Evolutionary conservation across 768 basidiomycete genomes (phyloP), one percentile per base, ranked within the genome.

Genomic region (Sporobolomyces roseus): DNA sequence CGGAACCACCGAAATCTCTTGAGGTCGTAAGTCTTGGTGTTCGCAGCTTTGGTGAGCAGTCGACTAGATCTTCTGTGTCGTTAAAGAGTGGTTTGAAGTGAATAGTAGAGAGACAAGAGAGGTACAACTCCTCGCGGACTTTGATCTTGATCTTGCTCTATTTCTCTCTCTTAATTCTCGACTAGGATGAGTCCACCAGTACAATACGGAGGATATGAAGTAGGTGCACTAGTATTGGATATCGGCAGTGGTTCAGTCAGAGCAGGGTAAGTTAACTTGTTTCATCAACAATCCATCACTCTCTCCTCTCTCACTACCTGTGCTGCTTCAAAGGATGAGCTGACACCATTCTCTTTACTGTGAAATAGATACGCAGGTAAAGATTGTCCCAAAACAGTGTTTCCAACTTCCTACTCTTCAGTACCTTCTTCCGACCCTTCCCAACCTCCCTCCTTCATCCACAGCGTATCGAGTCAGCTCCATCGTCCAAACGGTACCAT

Each of bases 211-310:
- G 68, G 69, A 29, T 70, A 74, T 48, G 73, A 71, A 58, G 92
- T 98, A n/a, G 89, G 92, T 41, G 96, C 94, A 35, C 82, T 98
- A 59, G 96, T 98, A 29, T 81, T 99, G 43, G 96, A 99, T 81
- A 88, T 98, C 77, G 96, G 96, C 33, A 83, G 89, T 16, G 88
- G 89, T 30, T 88, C 91, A 13, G 81, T 93, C 61, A 87, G 96
- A 77, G 91, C 92, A 16, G 96, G 96, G 74, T 71, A 4, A 46
- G 69, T 62, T 41, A 60, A 14, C n/a, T n/a, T 6, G 16, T 58
- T 29, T 58, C 41, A 29, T 14, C n/a, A 43, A 45, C 49, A n/a
- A 32, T n/a, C 9, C 14, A 14, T 25, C 13, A 25, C 32, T 30
- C 5, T 25, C 19, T 6, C 2, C 6, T 12, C 27, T 23, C 25